Evolutionary conservation across 2,329 filamentous ascomycete genomes (phyloP), one percentile per base, ranked within the genome.

Genomic region (Hortaea sp.): DNA sequence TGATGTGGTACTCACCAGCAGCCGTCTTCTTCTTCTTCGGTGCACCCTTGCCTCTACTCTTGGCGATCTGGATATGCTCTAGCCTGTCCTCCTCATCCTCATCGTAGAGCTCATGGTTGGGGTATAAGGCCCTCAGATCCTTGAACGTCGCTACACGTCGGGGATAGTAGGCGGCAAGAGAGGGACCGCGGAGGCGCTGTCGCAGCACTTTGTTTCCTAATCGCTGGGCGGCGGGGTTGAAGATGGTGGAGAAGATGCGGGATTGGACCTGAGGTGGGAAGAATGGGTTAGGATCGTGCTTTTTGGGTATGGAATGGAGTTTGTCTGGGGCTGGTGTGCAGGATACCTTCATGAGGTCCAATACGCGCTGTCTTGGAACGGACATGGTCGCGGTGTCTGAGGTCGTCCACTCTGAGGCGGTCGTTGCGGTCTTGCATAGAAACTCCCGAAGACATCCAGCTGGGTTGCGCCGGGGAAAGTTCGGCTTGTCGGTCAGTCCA

Each of bases 161-260:
- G 1, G 92, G 92, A 65, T 98, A 98, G 74, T 95, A 98, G 48
- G 86, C 76, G 35, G 82, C 84, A 53, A 95, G 70, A 0, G 84
- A 71, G 29, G 88, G 86, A n/a, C 92, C 92, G 61, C 78, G 81
- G 52, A 97, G 74, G 61, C 89, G 81, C 66, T 95, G 85, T 61
- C 89, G 86, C 49, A 98, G 75, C 64, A 98, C 75, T 69, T 92
- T 94, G 72, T 92, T 95, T 61, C 92, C 92, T 57, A 87, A 79
- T 51, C 92, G 86, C 51, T 84, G 67, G 56, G 81, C 74, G 46
- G 87, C 76, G 28, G 92, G 92, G 69, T 98, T 98, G 74, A 82
- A 97, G 44, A 83, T 89, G 43, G 85, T 86, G 61, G 82, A 83
- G 74, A 97, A 98, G 71, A 97, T 79, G 65, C 82, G 80, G 76